These are phyloP conservation scores for Diplodia intermedia DNA, from an alignment of 2,329 filamentous ascomycete species.

Conservation along the genomic window DNA sequence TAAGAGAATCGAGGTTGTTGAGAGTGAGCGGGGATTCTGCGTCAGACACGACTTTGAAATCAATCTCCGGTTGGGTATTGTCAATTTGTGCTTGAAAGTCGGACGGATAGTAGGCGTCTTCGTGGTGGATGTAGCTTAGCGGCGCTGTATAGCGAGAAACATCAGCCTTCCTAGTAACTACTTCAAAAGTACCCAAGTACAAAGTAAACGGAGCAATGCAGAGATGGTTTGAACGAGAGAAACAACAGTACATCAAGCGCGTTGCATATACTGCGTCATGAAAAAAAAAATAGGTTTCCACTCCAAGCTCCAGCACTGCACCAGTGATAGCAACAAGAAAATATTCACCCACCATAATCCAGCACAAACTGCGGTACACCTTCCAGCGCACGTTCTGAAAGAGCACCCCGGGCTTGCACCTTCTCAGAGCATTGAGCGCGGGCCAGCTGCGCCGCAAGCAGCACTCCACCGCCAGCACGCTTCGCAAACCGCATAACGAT, in stretches of 20 bases:
- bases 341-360: slow-evolving; percentile 45
- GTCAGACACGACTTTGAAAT: slow-evolving; percentile 44
- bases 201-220: not conserved
- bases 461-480: slow-evolving; percentile 2
- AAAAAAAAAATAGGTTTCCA: too few species aligned
- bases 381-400: slow-evolving; percentile 15
- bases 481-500: slow-evolving; percentile 22
- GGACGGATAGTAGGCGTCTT: slow-evolving; percentile 53
- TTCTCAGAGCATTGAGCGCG: slow-evolving; percentile 2
- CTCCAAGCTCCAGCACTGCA: not conserved
- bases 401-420: not conserved
- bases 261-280: not conserved
- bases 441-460: slow-evolving; percentile 4
- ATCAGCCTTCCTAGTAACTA: not conserved
- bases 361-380: slow-evolving; percentile 48
- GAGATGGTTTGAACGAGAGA: not conserved
- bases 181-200: not conserved
- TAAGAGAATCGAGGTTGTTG: slow-evolving; percentile 53
- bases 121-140: slow-evolving; percentile 53
- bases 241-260: too few species aligned
- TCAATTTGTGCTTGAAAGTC: slow-evolving; percentile 52
- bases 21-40: slow-evolving; percentile 50
- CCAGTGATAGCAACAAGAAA: not conserved
- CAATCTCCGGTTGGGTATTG: slow-evolving; percentile 50
- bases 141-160: slow-evolving; percentile 44